Percentiles rank a stretch among this genome's conserved stretches.
Evolutionary conservation across 495 filamentous ascomycete genomes (phyloP).

Genomic region (Talaromyces borbonicus): DNA sequence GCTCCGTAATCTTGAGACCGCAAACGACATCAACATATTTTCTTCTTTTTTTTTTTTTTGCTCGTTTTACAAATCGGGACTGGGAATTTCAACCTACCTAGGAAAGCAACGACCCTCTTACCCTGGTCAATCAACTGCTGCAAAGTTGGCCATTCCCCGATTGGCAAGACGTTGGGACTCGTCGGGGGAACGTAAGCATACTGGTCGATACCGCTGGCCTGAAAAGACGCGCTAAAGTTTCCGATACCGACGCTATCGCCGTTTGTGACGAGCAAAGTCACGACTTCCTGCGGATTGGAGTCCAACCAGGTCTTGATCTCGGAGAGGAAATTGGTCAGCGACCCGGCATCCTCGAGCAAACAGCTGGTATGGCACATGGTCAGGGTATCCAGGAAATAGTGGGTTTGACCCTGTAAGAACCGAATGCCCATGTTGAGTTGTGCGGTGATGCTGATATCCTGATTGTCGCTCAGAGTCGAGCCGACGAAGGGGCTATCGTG

Average conservation of each 20-base stretch:
- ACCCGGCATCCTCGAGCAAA: slow-evolving; percentile 53
- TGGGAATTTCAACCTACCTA: slow-evolving; percentile 32
- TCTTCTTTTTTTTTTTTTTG: neutral
- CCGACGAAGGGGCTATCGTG: slow-evolving; percentile 61
- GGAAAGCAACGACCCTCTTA: slow-evolving; percentile 52
- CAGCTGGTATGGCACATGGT: slow-evolving; percentile 60
- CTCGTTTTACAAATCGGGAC: slow-evolving; percentile 4
- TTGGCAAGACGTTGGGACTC: slow-evolving; percentile 16
- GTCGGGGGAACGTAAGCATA: slow-evolving; percentile 47
- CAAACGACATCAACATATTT: too few relatives aligned
- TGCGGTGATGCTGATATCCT: slow-evolving; percentile 52
- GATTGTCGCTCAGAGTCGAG: slow-evolving; percentile 51
- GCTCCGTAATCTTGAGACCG: slow-evolving; percentile 46
- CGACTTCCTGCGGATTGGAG: slow-evolving; percentile 52
- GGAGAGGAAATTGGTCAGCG: slow-evolving; percentile 45
- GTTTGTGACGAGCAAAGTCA: slow-evolving; percentile 63
- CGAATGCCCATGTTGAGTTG: slow-evolving; percentile 61
- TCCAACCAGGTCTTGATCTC: slow-evolving; percentile 57
- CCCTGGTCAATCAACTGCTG: slow-evolving; percentile 47
- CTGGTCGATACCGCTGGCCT: slow-evolving; percentile 40
- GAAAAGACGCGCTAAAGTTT: slow-evolving; percentile 45
- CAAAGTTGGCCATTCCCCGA: slow-evolving; percentile 53
- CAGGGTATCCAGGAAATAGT: slow-evolving; percentile 37
- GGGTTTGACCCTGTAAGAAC: slow-evolving; percentile 60
- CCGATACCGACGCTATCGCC: slow-evolving; percentile 41